Evolutionary conservation across 2,329 filamentous ascomycete genomes (phyloP).

Genomic region (Penicillium italicum): DNA sequence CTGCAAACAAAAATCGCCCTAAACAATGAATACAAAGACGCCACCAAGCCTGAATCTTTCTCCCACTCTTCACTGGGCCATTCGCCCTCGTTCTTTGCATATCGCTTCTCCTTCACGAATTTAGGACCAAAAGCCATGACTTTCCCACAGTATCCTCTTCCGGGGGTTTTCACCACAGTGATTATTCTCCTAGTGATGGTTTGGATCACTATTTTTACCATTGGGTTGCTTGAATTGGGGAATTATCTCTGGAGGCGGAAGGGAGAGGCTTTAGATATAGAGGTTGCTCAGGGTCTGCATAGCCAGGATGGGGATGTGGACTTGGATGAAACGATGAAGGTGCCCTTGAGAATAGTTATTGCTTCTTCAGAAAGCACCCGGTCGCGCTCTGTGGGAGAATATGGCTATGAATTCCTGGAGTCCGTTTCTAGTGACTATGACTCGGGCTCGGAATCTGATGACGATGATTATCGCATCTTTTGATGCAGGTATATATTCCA

Average conservation of each 20-base stretch:
- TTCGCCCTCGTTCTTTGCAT: conserved; percentile 11
- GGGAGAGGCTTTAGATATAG: background rate
- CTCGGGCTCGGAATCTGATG: conserved; percentile 8
- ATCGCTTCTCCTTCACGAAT: conserved; percentile 12
- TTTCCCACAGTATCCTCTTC: conserved; percentile 5
- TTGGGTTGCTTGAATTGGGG: conserved; percentile 21
- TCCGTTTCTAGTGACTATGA: background rate
- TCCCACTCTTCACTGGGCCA: background rate
- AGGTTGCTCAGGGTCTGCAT: too few relatives aligned
- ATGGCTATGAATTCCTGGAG: background rate
- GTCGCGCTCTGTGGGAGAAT: background rate
- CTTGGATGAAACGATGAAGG: conserved; percentile 2
- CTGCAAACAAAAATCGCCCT: background rate
- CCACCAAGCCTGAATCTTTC: background rate
- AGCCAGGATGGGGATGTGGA: background rate
- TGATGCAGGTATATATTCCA: background rate
- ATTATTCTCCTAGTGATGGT: conserved; percentile 20
- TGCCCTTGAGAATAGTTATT: conserved; percentile 1
- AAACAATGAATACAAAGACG: background rate
- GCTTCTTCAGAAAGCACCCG: background rate
- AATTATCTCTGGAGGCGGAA: conserved; percentile 18
- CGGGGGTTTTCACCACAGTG: conserved; percentile 14
- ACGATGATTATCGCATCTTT: conserved; percentile 12
- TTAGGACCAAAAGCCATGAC: conserved; percentile 3
- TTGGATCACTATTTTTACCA: conserved; percentile 22